These are phyloP conservation scores for Nitzschia sp. DNA, from an alignment of 108 stramenopile species.

Conservation along the genomic window DNA sequence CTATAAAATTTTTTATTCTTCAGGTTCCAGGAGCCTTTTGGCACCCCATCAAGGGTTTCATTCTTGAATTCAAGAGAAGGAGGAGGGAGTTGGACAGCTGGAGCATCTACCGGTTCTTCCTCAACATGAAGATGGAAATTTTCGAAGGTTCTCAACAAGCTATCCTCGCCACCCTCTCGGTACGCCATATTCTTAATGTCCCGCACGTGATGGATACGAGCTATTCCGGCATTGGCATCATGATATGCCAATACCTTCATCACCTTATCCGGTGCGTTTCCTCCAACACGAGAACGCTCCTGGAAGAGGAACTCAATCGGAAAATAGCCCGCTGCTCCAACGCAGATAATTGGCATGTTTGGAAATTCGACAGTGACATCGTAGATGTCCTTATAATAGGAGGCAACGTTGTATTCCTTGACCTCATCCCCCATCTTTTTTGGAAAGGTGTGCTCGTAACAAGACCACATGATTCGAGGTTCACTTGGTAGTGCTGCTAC, in stretches of 20 bases:
- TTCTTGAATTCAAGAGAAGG: not conserved
- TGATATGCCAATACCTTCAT: conserved; percentile 16
- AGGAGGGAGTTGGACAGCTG: not conserved
- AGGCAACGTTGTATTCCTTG: not conserved
- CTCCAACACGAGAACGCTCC: conserved; percentile 1
- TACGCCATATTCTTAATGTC: not conserved
- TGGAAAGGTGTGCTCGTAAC: not conserved
- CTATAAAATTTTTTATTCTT: not conserved
- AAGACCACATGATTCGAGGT: conserved; percentile 8
- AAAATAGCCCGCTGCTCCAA: conserved; percentile 4
- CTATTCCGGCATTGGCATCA: conserved; percentile 15
- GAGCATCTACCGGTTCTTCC: not conserved
- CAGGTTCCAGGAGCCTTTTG: conserved; percentile 9
- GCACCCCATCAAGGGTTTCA: too few relatives aligned
- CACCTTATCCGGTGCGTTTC: conserved; percentile 3
- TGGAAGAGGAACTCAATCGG: conserved; percentile 35
- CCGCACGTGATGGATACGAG: conserved; percentile 8
- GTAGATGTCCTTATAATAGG: conserved; percentile 22
- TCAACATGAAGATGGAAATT: not conserved
- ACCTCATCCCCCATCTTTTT: not conserved
- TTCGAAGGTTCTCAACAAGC: not conserved
- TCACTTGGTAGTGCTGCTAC: not conserved
- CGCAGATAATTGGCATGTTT: conserved; percentile 21
- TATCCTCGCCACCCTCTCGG: not conserved
- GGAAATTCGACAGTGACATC: conserved; percentile 5